Evolutionary conservation across 305 asterid genomes (phyloP).

Genomic region (Fraxinus angustifolia): DNA sequence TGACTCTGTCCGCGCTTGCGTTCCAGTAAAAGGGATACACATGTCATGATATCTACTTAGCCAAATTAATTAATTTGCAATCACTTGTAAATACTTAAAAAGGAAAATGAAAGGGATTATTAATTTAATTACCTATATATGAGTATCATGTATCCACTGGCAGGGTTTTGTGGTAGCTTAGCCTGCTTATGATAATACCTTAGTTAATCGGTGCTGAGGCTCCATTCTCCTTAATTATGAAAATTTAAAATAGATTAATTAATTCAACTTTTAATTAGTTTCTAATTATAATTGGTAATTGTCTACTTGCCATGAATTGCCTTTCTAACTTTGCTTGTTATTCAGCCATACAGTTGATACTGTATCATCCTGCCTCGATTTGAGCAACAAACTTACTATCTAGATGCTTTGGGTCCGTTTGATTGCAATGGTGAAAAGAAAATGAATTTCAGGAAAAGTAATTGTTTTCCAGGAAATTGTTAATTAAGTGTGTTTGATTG

Average conservation of each 20-base stretch:
- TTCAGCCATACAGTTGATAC: slow-evolving; percentile 53
- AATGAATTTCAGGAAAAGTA: too few relatives aligned
- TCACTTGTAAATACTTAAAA: too few relatives aligned
- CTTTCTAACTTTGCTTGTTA: slow-evolving; percentile 35
- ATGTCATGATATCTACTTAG: slow-evolving; percentile 70
- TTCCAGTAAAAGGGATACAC: slow-evolving; percentile 64
- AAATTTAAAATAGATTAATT: not conserved
- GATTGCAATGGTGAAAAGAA: too few relatives aligned
- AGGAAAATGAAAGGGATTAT: not conserved
- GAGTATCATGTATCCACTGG: too few relatives aligned
- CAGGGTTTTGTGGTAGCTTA: slow-evolving; percentile 45
- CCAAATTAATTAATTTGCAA: too few relatives aligned
- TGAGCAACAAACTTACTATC: too few relatives aligned
- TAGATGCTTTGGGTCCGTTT: too few relatives aligned
- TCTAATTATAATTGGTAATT: not conserved
- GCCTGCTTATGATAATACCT: slow-evolving; percentile 43
- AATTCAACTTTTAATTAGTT: not conserved
- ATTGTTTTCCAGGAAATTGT: too few relatives aligned
- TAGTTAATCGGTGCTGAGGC: slow-evolving; percentile 21
- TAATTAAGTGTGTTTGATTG: too few relatives aligned
- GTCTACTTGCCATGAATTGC: slow-evolving; percentile 41
- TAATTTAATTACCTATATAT: slow-evolving; percentile 37
- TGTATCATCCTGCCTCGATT: slow-evolving; percentile 37
- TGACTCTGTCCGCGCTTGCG: slow-evolving; percentile 54
- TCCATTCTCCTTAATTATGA: slow-evolving; percentile 39